Percentiles rank a stretch among this genome's conserved stretches.
phyloP scores from a whole-genome alignment of 495 filamentous ascomycete species.

The Xylaria flabelliformis region DNA sequence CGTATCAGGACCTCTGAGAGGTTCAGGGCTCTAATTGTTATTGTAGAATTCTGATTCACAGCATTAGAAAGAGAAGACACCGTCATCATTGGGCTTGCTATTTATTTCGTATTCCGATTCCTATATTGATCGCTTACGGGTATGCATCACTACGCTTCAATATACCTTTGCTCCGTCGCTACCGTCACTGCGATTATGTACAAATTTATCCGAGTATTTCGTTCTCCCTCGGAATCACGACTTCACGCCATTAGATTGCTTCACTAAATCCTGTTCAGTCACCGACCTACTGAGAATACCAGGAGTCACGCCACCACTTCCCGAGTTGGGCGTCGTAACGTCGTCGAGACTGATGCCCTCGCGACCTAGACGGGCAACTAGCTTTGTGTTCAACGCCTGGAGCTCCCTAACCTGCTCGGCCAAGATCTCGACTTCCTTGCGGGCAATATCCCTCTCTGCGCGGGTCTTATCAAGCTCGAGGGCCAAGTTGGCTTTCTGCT shows the following conservation, averaged over 20 bases:
- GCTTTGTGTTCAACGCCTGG: conserved; percentile 68
- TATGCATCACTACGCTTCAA: not conserved
- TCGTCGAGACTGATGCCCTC: conserved; percentile 37
- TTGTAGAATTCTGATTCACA: too few relatives aligned
- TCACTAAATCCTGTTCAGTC: conserved; percentile 8
- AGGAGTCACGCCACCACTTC: not conserved
- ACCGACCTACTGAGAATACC: not conserved
- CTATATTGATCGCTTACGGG: not conserved
- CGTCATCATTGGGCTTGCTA: not conserved
- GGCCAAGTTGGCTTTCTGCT: conserved; percentile 55
- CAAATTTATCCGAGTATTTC: not conserved
- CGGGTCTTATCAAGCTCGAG: conserved; percentile 59
- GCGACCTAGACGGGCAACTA: conserved; percentile 60
- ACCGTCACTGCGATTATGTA: not conserved
- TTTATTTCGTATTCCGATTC: not conserved
- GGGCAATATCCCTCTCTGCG: conserved; percentile 62
- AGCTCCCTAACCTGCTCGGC: conserved; percentile 66
- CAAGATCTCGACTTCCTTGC: conserved; percentile 67
- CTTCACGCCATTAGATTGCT: not conserved
- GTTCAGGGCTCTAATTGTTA: too few relatives aligned
- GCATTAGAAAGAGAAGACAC: too few relatives aligned
- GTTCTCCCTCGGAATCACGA: not conserved
- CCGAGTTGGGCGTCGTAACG: not conserved
- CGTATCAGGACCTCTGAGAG: too few relatives aligned
- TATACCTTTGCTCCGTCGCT: not conserved